Base-by-base conservation (phyloP, 2,329 filamentous ascomycete genomes). In the Penicillium occitanis region DNA sequence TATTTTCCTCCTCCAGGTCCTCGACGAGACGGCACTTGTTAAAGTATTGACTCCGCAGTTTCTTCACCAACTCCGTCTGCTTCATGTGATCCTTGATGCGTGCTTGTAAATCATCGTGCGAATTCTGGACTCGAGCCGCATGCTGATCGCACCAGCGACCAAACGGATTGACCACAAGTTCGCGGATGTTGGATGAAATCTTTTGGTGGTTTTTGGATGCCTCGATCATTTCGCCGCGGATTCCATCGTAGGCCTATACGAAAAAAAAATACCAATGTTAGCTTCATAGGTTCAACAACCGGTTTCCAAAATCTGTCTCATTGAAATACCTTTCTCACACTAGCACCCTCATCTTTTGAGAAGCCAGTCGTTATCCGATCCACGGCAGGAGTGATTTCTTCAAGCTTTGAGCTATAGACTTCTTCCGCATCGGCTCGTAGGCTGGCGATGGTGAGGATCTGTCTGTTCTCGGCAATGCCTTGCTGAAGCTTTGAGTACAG, bases 1-100 rank as follows among this genome's bases (percentile, higher is more conserved):
- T 98, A 78, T 97, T 97, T 83, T 99, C 96, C 80, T 99, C 95
- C 77, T 99, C 95, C 68, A 98, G 82, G 76, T 99, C 95, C 77
- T 99, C 96, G 6, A 98, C 90, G 68, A 97, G 83, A 60, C 96
- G 90, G 77, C 95, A 99, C 81, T 98, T 99, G 84, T 98, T 99
- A 86, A 98, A 98, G 81, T 99, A 99, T 72, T 92, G 91, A 78
- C 91, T 97, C 70, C 95, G 89, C 72, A 97, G 87, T 81, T 98
- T 98, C 84, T 93, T 92, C 68, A 97, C 92, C 22, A 86, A 79
- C 69, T 99, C 95, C 66, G 91, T 90, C 79, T 99, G 96, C 71
- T 91, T 91, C 76, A 97, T 92, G 78, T 98, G 93, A 68, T 91
- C 87, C 83, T 97, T 97, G 80, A 98, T 93, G 66, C 92, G 91